Base-by-base conservation (phyloP, 352 stramenopile genomes). In the Albugo laibachii region DNA sequence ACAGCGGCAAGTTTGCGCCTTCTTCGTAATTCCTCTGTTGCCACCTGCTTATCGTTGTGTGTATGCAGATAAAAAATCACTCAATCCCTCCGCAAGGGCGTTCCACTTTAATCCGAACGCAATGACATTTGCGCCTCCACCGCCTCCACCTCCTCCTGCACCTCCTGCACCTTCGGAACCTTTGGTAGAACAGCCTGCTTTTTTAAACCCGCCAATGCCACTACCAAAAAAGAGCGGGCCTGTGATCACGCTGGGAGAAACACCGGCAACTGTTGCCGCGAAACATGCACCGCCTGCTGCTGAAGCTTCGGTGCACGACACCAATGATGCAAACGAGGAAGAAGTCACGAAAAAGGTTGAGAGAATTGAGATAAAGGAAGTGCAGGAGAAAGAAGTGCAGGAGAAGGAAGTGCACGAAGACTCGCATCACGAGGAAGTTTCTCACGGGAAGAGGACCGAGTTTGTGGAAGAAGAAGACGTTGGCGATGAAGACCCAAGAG, bases 401-500 rank as follows among this genome's bases (percentile, higher is more conserved):
- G 20, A 8, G 8, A 4, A 27, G 41, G 20, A 19, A 11, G 31
- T 36, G 1, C 48, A 24, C 16, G 50, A 49, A 12, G 47, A 12
- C n/a, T 54, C 21, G 13, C 61, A 63, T 10, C 63, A 76, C 4
- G 63, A 75, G 11, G 65, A 77, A 6, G 24, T 8, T 31, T 31
- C 24, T 31, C 24, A 31, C 24, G 24, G 3, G 24, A 31, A 31
- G 8, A 64, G 75, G 16, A 67, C 78, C 35, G 59, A 61, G 13
- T 78, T 80, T 45, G 58, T 66, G 2, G 68, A 75, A 42, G 73
- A 84, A 38, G 62, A 61, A 38, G 70, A 87, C 44, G 63, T 88
- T 20, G 63, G 68, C 12, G 80, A 97, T 53, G 86, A 95, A 52
- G 92, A 98, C 68, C 88, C 92, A 20, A 79, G 94, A 39, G 92